These are phyloP conservation scores for Rubia yunnanensis DNA, from an alignment of 257 asterid genomes.

Conservation along the genomic window DNA sequence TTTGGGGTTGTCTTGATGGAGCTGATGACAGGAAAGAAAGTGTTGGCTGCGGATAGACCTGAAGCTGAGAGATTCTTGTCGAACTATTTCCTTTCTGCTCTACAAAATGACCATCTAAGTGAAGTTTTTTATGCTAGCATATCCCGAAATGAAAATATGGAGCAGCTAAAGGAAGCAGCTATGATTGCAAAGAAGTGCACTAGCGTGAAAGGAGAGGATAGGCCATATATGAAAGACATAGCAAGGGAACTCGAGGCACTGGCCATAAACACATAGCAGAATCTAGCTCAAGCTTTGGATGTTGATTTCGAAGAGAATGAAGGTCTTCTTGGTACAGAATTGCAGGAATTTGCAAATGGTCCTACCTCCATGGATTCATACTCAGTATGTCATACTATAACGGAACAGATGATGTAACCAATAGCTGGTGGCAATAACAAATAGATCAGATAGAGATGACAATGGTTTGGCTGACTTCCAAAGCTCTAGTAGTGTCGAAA, in stretches of 20 bases:
- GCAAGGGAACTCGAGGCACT: neutral
- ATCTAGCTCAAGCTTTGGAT: neutral
- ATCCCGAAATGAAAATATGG: constrained; percentile 9
- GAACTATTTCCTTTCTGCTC: constrained; percentile 16
- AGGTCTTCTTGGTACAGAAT: neutral
- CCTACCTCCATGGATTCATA: neutral
- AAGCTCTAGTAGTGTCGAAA: neutral
- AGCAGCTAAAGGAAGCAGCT: constrained; percentile 12
- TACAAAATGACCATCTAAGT: neutral
- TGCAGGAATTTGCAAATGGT: neutral
- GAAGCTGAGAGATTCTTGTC: constrained; percentile 26
- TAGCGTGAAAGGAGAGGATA: constrained; percentile 26
- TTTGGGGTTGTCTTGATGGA: neutral
- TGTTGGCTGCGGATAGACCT: constrained; percentile 13
- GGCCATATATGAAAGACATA: neutral
- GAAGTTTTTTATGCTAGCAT: constrained; percentile 18
- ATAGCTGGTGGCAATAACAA: neutral
- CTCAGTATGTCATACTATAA: neutral
- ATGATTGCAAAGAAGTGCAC: constrained; percentile 24
- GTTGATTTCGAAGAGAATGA: neutral
- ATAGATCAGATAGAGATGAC: neutral
- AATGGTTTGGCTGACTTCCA: neutral
- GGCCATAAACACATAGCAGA: neutral
- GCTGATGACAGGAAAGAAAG: constrained; percentile 11
- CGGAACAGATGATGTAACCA: neutral